Base-by-base conservation (phyloP, 2,329 filamentous ascomycete genomes). In the Colletotrichum spinosum region DNA sequence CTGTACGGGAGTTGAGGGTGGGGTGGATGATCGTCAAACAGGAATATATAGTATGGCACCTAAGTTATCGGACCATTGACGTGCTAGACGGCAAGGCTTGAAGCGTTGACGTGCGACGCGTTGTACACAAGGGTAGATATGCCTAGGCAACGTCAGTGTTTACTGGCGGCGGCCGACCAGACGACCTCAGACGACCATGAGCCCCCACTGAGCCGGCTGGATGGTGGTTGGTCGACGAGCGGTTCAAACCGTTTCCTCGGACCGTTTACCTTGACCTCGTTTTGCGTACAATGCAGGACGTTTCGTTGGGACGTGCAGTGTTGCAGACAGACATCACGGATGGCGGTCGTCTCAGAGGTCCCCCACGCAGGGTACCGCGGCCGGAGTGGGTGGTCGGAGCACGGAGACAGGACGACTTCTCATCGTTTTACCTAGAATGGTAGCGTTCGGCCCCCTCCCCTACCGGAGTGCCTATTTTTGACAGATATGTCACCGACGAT, bases 291-390 rank as follows among this genome's bases (percentile, higher is more conserved):
- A 53, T 49, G 46, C 9, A 49, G 6, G 15, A 25, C 58, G 57
- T 65, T 52, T 42, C n/a, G 11, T 17, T 35, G 62, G 58, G 62
- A 65, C 58, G 62, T 38, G 52, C 62, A 25, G 52, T 62, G 62
- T 55, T 50, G 56, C 57, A 65, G 46, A 55, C 51, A 44, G 44
- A 61, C 42, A 38, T 51, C 51, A 37, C 12, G 46, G 38, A 41
- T 44, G 45, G 50, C 35, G 7, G 38, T 50, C 62, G 62, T 65
- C 62, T 62, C 62, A 62, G 58, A 56, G 41, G 35, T 42, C 15
- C 37, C 61, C 37, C 45, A 53, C 37, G 62, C 62, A 53, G 62
- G 62, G 48, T 65, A 62, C 37, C 37, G 58, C 62, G 33, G 51
- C 46, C 58, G 52, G 51, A 45, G 46, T 50, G 25, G 25, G 25